Percentiles rank a stretch among this genome's conserved stretches.
Conservation (phyloP, 2,329 filamentous ascomycete species). For the Fusarium cicatricum region DNA sequence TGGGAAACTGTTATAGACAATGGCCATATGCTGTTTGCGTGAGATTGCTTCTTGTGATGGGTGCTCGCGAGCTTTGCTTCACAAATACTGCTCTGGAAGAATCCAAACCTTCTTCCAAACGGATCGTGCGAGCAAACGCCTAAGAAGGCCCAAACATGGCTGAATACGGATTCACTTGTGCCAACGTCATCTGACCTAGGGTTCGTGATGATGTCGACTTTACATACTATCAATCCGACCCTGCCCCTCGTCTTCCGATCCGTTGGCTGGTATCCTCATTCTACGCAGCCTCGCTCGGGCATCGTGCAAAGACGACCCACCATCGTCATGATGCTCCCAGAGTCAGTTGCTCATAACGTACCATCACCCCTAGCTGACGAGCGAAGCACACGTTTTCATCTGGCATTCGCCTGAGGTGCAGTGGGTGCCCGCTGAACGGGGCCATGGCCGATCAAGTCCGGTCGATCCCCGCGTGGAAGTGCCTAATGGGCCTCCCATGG, state of each 20-base stretch:
- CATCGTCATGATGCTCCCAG: slow-evolving; percentile 20
- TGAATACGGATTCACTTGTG: background rate
- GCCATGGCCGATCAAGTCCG: background rate
- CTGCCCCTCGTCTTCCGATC: background rate
- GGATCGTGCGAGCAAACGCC: background rate
- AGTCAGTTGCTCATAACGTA: slow-evolving; percentile 3
- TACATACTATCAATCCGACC: background rate
- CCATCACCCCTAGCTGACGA: slow-evolving; percentile 2
- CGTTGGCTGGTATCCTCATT: background rate
- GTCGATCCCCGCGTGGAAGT: slow-evolving; percentile 2
- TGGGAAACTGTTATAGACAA: background rate
- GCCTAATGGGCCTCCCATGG: slow-evolving; percentile 9
- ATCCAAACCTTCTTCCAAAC: background rate
- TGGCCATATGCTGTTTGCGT: background rate
- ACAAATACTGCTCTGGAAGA: background rate
- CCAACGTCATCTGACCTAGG: slow-evolving; percentile 15
- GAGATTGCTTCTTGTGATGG: background rate
- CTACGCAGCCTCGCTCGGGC: background rate
- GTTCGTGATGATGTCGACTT: background rate
- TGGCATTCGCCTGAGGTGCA: slow-evolving; percentile 16
- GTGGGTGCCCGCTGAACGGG: slow-evolving; percentile 5
- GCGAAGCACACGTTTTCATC: slow-evolving; percentile 26
- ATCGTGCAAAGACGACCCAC: background rate
- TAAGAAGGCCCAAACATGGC: background rate
- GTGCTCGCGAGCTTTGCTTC: background rate